These are phyloP conservation scores for Aspergillus neotritici DNA, from an alignment of 2,329 filamentous ascomycete genomes.

Conservation along the genomic window DNA sequence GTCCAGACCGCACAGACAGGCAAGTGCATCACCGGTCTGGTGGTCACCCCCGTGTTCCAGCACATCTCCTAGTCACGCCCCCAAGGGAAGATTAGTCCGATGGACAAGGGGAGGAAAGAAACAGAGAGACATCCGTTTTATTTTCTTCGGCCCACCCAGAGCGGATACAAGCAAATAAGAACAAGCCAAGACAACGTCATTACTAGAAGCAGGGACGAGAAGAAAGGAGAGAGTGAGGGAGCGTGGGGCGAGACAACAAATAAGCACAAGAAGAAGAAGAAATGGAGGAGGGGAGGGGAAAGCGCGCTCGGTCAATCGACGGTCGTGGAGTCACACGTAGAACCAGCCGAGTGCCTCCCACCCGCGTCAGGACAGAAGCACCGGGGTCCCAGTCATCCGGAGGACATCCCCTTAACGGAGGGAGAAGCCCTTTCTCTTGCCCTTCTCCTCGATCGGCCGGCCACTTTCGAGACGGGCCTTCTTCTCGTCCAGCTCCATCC, in stretches of 20 bases:
- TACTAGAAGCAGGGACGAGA: constrained; percentile 27
- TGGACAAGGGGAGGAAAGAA: constrained; percentile 11
- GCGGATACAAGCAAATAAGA: background rate
- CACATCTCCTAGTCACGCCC: constrained; percentile 22
- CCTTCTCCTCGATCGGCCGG: constrained; percentile 92
- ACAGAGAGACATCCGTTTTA: constrained; percentile 12
- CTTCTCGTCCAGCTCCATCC: constrained; percentile 95
- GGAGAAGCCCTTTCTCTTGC: constrained; percentile 99
- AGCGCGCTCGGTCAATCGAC: constrained; percentile 24
- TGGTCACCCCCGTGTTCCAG: constrained; percentile 17
- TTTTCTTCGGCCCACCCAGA: constrained; percentile 23
- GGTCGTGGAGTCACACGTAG: constrained; percentile 23
- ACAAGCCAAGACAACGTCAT: constrained; percentile 22
- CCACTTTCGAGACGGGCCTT: constrained; percentile 92
- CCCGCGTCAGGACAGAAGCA: constrained; percentile 12
- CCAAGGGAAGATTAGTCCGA: constrained; percentile 18
- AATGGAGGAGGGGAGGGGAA: constrained; percentile 17
- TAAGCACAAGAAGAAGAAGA: constrained; percentile 23
- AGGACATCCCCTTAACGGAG: constrained; percentile 63
- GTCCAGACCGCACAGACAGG: constrained; percentile 16
- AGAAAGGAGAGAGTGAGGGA: constrained; percentile 24
- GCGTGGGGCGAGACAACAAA: constrained; percentile 23
- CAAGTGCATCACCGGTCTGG: constrained; percentile 9
- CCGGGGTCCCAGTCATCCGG: constrained; percentile 11
- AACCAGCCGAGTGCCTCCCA: constrained; percentile 17